A percentile compares a stretch with the other conserved stretches of the same genome.
phyloP scores from a whole-genome alignment of 306 rosid species.

The Abrus precatorius region DNA sequence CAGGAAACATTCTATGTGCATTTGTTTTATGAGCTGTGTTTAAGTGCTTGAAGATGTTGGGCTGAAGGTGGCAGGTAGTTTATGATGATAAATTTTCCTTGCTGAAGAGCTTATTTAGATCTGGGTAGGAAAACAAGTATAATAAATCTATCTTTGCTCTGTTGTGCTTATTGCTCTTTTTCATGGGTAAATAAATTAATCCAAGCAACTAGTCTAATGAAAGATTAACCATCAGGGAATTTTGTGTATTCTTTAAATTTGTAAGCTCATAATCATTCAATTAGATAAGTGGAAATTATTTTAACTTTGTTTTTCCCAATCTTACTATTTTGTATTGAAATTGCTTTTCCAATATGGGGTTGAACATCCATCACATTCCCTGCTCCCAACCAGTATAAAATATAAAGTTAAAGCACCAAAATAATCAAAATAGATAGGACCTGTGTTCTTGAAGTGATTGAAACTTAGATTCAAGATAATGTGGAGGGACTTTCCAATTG shows the following conservation, averaged over 20 bases:
- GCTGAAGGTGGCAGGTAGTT: too few species aligned
- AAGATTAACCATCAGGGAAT: background rate
- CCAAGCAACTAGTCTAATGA: background rate
- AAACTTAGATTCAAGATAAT: background rate
- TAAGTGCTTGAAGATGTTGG: too few species aligned
- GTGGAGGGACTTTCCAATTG: background rate
- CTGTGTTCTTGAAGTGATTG: background rate
- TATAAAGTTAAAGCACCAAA: background rate
- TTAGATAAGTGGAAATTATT: constrained; percentile 3
- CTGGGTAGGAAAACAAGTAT: background rate
- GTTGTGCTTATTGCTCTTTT: background rate
- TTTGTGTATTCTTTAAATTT: background rate
- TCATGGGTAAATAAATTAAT: too few species aligned
- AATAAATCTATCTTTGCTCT: background rate
- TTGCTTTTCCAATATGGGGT: background rate
- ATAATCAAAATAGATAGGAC: background rate
- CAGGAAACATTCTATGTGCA: too few species aligned
- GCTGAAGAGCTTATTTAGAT: too few species aligned
- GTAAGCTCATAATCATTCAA: background rate
- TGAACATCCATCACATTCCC: background rate
- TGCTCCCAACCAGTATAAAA: background rate
- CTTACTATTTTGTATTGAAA: background rate
- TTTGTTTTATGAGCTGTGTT: too few species aligned
- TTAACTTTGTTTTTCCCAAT: too few species aligned
- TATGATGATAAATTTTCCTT: too few species aligned